These are phyloP conservation scores for Phytophthora constricta DNA, from an alignment of 352 stramenopile genomes.

Conservation along the genomic window DNA sequence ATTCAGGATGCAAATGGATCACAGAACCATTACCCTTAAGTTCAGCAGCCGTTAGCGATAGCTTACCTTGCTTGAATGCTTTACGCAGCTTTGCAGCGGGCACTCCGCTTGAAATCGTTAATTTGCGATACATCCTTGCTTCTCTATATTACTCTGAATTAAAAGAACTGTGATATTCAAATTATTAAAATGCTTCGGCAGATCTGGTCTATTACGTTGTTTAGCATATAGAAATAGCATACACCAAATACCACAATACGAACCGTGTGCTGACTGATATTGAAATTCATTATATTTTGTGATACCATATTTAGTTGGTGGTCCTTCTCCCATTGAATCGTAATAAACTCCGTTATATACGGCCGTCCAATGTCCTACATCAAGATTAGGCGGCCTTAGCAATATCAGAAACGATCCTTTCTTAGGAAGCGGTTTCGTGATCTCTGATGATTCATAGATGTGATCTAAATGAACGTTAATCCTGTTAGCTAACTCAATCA, in stretches of 20 bases:
- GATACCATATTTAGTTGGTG: not conserved
- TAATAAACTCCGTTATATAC: constrained; percentile 4
- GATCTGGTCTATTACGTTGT: constrained; percentile 9
- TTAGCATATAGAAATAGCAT: constrained; percentile 19
- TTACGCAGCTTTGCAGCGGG: not conserved
- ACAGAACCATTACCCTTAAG: constrained; percentile 9
- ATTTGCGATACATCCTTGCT: constrained; percentile 10
- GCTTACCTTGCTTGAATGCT: constrained; percentile 7
- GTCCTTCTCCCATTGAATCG: constrained; percentile 13
- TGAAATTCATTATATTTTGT: constrained; percentile 16
- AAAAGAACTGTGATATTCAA: constrained; percentile 16
- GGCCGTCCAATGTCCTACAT: constrained; percentile 11
- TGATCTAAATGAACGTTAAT: constrained; percentile 4
- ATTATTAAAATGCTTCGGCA: constrained; percentile 18
- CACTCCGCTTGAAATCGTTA: constrained; percentile 8
- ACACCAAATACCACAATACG: constrained; percentile 17
- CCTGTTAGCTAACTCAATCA: constrained; percentile 1
- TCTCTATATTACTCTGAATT: constrained; percentile 12
- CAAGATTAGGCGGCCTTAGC: not conserved
- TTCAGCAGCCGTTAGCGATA: constrained; percentile 6
- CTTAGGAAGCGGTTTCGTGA: not conserved
- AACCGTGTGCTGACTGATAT: not conserved
- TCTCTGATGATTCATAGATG: constrained; percentile 7
- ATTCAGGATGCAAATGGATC: constrained; percentile 13
- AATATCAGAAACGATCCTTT: constrained; percentile 11